Evolutionary conservation across 2,329 filamentous ascomycete genomes (phyloP), one percentile per base, ranked within the genome.

Genomic region (Saccharata proteae): DNA sequence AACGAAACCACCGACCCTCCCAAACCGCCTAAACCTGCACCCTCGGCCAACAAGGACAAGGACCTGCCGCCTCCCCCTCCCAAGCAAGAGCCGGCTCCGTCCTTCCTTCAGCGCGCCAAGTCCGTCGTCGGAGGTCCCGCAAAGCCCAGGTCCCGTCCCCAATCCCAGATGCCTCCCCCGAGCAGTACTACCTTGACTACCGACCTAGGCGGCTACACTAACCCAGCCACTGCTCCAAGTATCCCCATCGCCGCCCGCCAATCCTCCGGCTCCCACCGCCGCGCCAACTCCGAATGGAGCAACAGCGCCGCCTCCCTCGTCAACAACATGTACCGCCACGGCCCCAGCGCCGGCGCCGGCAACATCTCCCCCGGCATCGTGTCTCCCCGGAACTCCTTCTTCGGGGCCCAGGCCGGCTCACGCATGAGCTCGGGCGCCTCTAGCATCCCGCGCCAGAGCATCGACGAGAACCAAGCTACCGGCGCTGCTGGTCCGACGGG

Each of bases 301-400:
- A 44, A 42, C 18, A 76, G 75, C 12, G 80, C 77, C 6, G 79
- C 81, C 6, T 74, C 69, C 37, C 71, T 93, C 17, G 78, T 93
- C 29, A 83, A 82, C 45, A 85, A 86, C 55, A 93, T 93, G 80
- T 92, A 92, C 61, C 78, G 77, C 47, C n/a, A n/a, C n/a, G 79
- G 79, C 10, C 71, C 75, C 7, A 51, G 57, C 4, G 43, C 54
- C 7, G 47, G 40, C 7, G 43, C 43, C 7, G 48, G 23, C 25
- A 43, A 42, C 41, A 55, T 72, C 47, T 74, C 72, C 18, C 49
- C 52, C 26, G 43, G 53, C 34, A 40, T 56, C 29, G 49, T 49
- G 18, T 52, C 52, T 35, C 47, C 54, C 3, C 42, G 53, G 32
- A 53, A 49, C 43, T 51, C 48, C 14, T 47, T 57, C 60, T 43